Base-by-base conservation (phyloP, 2,329 filamentous ascomycete genomes). In the Curvularia spicifera region DNA sequence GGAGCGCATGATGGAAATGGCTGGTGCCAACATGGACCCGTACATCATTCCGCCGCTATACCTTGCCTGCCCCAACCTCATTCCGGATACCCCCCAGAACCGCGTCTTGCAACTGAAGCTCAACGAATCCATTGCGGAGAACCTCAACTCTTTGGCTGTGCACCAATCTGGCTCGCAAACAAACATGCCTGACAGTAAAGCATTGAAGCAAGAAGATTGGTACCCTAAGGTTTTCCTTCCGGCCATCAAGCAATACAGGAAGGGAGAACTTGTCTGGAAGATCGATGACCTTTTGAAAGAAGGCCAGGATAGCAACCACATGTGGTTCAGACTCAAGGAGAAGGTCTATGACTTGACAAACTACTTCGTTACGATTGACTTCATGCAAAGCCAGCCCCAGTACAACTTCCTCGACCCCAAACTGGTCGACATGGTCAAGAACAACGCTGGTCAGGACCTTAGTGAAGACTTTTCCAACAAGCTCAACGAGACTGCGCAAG, bases 301-400 rank as follows among this genome's bases (percentile, higher is more conserved):
- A 63, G 95, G 93, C 20, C 73, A 85, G 28, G 79, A 90, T 33
- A 78, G 88, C 15, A 83, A 87, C 53, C 89, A 90, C 67, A 84
- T 85, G 71, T 98, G 95, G 93, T 89, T 91, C 63, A 89, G 90
- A 53, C 86, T 96, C 60, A 82, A 91, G 29, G 82, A 88, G 53
- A 85, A 84, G 51, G 83, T 99, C 20, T 98, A 95, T 73, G 96
- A 99, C 74, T 78, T 99, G 53, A 96, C 91, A 0, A 87, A 98
- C 75, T 99, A 99, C 79, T 94, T 93, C 78, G 83, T 92, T 72
- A 97, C 93, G 0, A 78, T 88, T 42, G 80, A 89, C 8, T 64
- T 81, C n/a, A 80, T 84, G 70, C 82, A 88, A 64, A 81, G 87
- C 53, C 68, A 81, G 5, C 71, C 78, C 0, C 72, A 75, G 0